Evolutionary conservation across 305 asterid species (phyloP).

Genomic region (Ajuga reptans): DNA sequence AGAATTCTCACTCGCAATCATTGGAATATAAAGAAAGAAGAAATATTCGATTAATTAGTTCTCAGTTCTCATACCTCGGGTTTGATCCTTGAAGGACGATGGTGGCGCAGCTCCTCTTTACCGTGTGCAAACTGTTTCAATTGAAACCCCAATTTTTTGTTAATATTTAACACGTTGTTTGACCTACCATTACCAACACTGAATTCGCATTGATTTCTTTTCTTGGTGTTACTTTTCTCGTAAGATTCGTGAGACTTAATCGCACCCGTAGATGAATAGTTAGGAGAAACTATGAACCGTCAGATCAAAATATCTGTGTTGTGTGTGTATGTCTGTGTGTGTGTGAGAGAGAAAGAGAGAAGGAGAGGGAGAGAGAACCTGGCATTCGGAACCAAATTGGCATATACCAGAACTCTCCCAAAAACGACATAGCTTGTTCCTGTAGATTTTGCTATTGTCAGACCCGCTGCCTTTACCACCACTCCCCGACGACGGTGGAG

Average conservation of each 20-base stretch:
- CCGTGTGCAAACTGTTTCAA: slow-evolving; percentile 48
- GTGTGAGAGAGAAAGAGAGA: slow-evolving; percentile 15
- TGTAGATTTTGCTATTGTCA: slow-evolving; percentile 24
- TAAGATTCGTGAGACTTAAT: slow-evolving; percentile 1
- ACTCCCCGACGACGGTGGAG: slow-evolving; percentile 20
- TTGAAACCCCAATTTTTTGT: slow-evolving; percentile 8
- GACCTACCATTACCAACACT: slow-evolving; percentile 2
- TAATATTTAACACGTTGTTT: slow-evolving; percentile 7
- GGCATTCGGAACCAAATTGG: slow-evolving; percentile 51
- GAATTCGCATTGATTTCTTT: not conserved
- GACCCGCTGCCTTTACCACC: slow-evolving; percentile 26
- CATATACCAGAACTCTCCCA: slow-evolving; percentile 41
- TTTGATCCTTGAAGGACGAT: slow-evolving; percentile 31
- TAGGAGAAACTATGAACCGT: slow-evolving; percentile 3
- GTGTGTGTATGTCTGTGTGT: not conserved
- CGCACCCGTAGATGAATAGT: slow-evolving; percentile 19
- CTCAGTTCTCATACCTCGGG: slow-evolving; percentile 43
- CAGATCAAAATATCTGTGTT: slow-evolving; percentile 6
- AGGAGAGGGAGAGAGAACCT: slow-evolving; percentile 34
- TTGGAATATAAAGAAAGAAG: not conserved
- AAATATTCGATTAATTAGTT: not conserved
- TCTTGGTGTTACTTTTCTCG: not conserved
- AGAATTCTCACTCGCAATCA: not conserved
- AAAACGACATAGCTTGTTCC: slow-evolving; percentile 32
- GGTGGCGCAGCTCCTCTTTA: slow-evolving; percentile 42